Base-by-base conservation (phyloP, 2,329 filamentous ascomycete species). In the Ophiocordyceps camponoti-leonardi region DNA sequence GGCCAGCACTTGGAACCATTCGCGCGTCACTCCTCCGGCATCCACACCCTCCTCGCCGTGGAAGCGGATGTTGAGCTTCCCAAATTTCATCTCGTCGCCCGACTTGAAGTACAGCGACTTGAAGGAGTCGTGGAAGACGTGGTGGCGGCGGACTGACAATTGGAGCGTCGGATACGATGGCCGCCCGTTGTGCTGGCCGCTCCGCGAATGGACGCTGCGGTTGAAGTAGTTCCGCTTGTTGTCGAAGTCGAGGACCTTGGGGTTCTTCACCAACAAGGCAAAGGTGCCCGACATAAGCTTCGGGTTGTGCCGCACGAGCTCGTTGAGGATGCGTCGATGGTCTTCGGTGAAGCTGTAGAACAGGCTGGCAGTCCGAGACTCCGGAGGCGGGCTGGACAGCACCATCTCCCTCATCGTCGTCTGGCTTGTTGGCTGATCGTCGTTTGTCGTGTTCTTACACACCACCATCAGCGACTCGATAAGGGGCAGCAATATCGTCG, bases 221-320 rank as follows among this genome's bases (percentile, higher is more conserved):
- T 80, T 95, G 71, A 98, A 98, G 72, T 93, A 98, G 66, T 94
- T 96, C 56, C 92, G 87, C 71, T 98, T 98, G 69, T 98, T 98
- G 67, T 98, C 92, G 57, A 98, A 98, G 59, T 98, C 92, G 13
- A 98, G 71, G 4, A 98, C 93, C 72, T 96, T 98, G 23, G 92
- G 93, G 58, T 98, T 98, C 71, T 94, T 95, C 50, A 96, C 92
- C 43, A 98, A 68, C 16, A 98, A 73, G 12, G 90, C 88, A 65
- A 98, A 95, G 3, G 90, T 95, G 45, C 92, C 92, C 48, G 90
- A 95, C 93, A 98, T 98, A 51, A 98, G 77, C 62, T 94, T 94
- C 28, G 93, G 92, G 53, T 94, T 96, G 58, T 94, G 86, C 51
- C 93, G 83, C 46, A 98, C 92, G 51, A 98, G 82, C 61, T 98